A percentile compares a stretch with the other conserved stretches of the same genome.
These are phyloP conservation scores for Mycena leptocephala DNA, from an alignment of 768 basidiomycete genomes.

Conservation along the genomic window DNA sequence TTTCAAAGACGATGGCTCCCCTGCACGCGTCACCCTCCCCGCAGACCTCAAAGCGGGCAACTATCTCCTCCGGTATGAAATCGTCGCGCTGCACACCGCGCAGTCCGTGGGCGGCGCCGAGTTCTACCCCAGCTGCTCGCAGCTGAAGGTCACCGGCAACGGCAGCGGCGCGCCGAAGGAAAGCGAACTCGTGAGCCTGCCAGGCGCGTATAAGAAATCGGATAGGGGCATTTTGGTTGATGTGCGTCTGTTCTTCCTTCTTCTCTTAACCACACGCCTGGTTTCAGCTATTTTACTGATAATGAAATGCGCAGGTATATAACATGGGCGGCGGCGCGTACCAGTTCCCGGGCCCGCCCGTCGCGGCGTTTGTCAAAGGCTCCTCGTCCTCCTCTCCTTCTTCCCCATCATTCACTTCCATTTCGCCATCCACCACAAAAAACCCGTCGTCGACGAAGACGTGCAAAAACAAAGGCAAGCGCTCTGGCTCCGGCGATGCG, in stretches of 20 bases:
- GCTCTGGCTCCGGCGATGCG: background rate
- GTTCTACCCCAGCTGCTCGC: conserved; percentile 53
- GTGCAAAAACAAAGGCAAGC: background rate
- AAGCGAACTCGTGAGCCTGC: conserved; percentile 42
- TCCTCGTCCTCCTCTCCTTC: background rate
- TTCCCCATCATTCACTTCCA: background rate
- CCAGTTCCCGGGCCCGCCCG: conserved; percentile 54
- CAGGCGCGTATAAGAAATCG: conserved; percentile 43
- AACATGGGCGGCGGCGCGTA: conserved; percentile 41
- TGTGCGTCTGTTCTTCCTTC: background rate
- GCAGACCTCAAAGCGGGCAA: conserved; percentile 59
- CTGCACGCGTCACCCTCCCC: conserved; percentile 52
- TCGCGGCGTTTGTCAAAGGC: conserved; percentile 46
- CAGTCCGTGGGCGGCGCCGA: conserved; percentile 55
- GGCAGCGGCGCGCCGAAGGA: conserved; percentile 46
- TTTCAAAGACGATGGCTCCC: conserved; percentile 43
- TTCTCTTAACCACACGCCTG: too few species aligned
- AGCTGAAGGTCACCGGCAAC: conserved; percentile 49
- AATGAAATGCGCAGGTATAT: conserved; percentile 31
- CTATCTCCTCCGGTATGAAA: conserved; percentile 70
- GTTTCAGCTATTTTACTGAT: too few species aligned
- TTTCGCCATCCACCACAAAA: background rate
- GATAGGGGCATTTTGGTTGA: conserved; percentile 52
- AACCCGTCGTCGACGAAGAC: background rate
- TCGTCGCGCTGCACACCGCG: conserved; percentile 61